Percentiles rank a stretch among this genome's conserved stretches.
Evolutionary conservation across 176 grass and related monocot species (phyloP).

Genomic region (Phyllostachys edulis): DNA sequence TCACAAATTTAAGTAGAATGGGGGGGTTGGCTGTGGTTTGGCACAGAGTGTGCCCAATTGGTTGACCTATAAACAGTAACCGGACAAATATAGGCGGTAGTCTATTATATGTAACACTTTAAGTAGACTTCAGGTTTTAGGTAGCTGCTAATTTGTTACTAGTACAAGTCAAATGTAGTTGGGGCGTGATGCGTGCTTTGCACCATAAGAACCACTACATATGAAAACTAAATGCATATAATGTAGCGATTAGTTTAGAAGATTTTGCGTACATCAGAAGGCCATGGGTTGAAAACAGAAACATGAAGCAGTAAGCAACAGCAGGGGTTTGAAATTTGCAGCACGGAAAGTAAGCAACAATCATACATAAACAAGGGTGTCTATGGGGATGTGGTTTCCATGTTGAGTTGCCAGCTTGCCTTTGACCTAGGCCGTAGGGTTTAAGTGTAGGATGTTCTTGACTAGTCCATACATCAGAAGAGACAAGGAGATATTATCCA

Average conservation of each 20-base stretch:
- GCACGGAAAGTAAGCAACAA: slow-evolving; percentile 1
- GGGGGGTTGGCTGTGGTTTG: background rate
- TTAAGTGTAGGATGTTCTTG: background rate
- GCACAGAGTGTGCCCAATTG: background rate
- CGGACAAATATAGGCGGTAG: background rate
- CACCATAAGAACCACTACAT: background rate
- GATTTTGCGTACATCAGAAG: background rate
- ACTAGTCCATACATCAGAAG: slow-evolving; percentile 9
- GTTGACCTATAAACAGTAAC: background rate
- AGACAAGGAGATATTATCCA: background rate
- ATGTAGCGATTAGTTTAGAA: background rate
- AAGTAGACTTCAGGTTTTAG: background rate
- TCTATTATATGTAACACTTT: background rate
- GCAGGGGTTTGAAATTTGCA: background rate
- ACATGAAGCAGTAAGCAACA: background rate
- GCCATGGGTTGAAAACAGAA: background rate
- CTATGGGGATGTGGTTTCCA: background rate
- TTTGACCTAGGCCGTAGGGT: slow-evolving; percentile 15
- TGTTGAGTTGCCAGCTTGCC: slow-evolving; percentile 1
- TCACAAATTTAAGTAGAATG: background rate
- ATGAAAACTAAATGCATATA: background rate
- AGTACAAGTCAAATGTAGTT: background rate
- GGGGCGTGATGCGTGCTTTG: slow-evolving; percentile 3
- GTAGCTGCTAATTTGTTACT: background rate
- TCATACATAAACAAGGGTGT: background rate